Evolutionary conservation across 176 grass and related monocot genomes (phyloP), one percentile per base, ranked within the genome.

Genomic region (Ensete glaucum): DNA sequence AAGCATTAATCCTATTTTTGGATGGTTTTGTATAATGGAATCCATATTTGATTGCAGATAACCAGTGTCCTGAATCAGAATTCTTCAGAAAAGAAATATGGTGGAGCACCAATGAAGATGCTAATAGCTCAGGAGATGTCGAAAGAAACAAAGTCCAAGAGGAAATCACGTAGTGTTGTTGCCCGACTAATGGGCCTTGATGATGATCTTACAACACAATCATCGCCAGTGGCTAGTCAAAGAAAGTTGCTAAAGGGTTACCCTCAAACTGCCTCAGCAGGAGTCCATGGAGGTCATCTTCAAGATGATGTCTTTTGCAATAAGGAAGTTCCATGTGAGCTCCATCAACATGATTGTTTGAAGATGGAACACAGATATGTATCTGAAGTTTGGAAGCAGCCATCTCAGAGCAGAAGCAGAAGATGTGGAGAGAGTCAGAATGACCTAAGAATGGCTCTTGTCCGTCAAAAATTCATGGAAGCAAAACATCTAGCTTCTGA

Each of bases 101-200:
- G 87, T 59, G 62, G 54, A 72, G 89, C 84, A 75, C 82, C 69
- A 73, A 77, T 89, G 75, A 91, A 91, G 80, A 85, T 79, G 48
- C 71, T 85, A 76, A 66, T 89, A 81, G 93, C 81, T 76, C 89
- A 85, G 10, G 85, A 88, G 43, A 88, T 85, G 72, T 77, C 83
- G 52, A 90, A 80, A 79, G 80, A 89, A 75, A 66, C 83, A 52
- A 83, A 90, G 62, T 79, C 57, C 34, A 90, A 88, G 69, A 83
- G 79, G 81, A 99, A 99, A 54, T 58, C 88, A 68, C 62, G 72
- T 49, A 91, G 86, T 84, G 73, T 99, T 21, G 76, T 99, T 76
- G 95, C 90, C 34, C 90, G 82, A 88, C 82, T 99, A 72, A 99
- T 99, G 95, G 95, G 95, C 50, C 86, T 99, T 88, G 90, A 94